Evolutionary conservation across 2,329 filamentous ascomycete genomes (phyloP), one percentile per base, ranked within the genome.

Genomic region (Colletotrichum tropicale): DNA sequence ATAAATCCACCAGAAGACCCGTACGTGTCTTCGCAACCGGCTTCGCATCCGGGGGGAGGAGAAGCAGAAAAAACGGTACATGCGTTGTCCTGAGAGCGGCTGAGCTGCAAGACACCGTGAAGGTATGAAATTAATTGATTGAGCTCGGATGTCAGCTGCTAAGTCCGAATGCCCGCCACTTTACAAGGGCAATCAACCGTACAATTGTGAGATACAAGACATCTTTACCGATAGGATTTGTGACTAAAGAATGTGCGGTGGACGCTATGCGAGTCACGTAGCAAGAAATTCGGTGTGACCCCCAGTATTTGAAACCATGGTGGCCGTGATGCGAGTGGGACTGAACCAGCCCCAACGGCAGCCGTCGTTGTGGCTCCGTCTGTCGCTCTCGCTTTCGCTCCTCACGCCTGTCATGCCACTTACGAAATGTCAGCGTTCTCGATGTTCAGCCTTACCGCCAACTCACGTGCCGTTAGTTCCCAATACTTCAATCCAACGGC

Each of bases 211-310:
- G 43, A 52, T 13, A 52, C 43, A 52, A 13, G n/a, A 13, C 43
- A 21, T 13, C 6, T 21, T n/a, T 12, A 52, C n/a, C 6, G 9
- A 13, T n/a, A 4, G 10, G 10, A 21, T 1, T 21, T 52, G n/a
- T 2, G 43, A 21, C 43, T 52, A 52, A 6, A 52, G n/a, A 52
- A 21, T 21, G n/a, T 21, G 43, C 43, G 6, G 10, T 52, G 43
- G 43, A 13, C n/a, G n/a, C n/a, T 21, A 52, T 52, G n/a, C 43
- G 43, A 52, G 43, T 52, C 43, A 21, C n/a, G 43, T 21, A 52
- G n/a, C 43, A 52, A 52, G 43, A 52, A 21, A 13, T 79, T 26
- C 81, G 79, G n/a, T 81, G 79, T 1, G 78, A 82, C 71, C 48
- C 43, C 43, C 43, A 21, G n/a, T 52, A 52, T 52, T 52, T 52